Evolutionary conservation across 805 yeast genomes (phyloP).

Genomic region (Yamadazyma takamatsuzukensis): DNA sequence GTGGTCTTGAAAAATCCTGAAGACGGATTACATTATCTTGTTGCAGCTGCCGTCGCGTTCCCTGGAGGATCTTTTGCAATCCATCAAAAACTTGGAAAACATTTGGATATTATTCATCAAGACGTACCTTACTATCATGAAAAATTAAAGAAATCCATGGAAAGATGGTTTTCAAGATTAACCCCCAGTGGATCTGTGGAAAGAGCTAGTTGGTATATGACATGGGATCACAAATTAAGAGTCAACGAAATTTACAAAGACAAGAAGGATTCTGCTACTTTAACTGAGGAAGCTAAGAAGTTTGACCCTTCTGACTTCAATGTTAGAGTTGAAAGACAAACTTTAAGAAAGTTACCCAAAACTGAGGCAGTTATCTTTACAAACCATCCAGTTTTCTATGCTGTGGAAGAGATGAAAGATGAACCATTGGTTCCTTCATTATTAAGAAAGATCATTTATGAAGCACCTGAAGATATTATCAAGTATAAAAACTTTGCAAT

Average conservation of each 20-base stretch:
- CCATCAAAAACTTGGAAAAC: constrained; percentile 54
- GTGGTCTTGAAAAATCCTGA: constrained; percentile 53
- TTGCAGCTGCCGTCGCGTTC: constrained; percentile 75
- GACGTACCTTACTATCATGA: constrained; percentile 69
- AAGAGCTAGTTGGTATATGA: constrained; percentile 70
- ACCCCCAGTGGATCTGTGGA: constrained; percentile 62
- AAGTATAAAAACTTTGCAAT: constrained; percentile 60
- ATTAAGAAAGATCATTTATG: constrained; percentile 56
- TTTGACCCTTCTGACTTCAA: constrained; percentile 53
- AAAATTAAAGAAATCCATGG: constrained; percentile 67
- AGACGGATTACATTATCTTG: constrained; percentile 56
- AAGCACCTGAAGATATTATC: constrained; percentile 63
- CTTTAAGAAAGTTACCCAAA: constrained; percentile 64
- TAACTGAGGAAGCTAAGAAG: constrained; percentile 17
- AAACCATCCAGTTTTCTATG: constrained; percentile 74
- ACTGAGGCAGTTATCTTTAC: constrained; percentile 66
- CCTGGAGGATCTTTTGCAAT: constrained; percentile 77
- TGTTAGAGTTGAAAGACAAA: constrained; percentile 71
- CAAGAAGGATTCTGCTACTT: constrained; percentile 38
- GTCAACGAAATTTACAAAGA: constrained; percentile 54
- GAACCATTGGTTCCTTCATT: constrained; percentile 79
- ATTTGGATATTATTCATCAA: constrained; percentile 59
- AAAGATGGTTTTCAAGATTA: constrained; percentile 65
- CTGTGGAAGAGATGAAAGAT: constrained; percentile 75
- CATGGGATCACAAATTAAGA: constrained; percentile 68